A percentile compares a stretch with the other conserved stretches of the same genome.
Conservation (phyloP, 805 yeast species). For the fission yeast (Schizosaccharomyces pombe) region DNA sequence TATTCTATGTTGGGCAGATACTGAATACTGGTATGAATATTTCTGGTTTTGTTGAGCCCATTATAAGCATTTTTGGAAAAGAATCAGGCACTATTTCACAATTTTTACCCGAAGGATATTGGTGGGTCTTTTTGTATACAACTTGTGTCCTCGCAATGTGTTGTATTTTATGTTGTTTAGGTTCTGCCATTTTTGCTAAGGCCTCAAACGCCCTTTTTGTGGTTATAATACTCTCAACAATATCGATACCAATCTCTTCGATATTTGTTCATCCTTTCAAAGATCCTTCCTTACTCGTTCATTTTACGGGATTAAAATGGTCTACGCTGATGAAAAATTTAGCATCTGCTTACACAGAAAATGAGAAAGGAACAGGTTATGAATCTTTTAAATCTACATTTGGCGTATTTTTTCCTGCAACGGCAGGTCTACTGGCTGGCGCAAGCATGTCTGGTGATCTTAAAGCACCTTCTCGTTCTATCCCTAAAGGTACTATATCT, state of each 20-base stretch:
- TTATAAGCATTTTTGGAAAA: constrained; percentile 53
- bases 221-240: constrained; percentile 39
- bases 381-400: constrained; percentile 71
- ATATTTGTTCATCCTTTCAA: constrained; percentile 39
- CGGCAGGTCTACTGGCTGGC: constrained; percentile 96
- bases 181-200: constrained; percentile 54
- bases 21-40: constrained; percentile 74
- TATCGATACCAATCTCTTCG: constrained; percentile 60
- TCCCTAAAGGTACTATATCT: constrained; percentile 80
- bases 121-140: constrained; percentile 47
- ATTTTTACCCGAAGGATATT: constrained; percentile 39
- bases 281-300: constrained; percentile 21
- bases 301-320: constrained; percentile 16
- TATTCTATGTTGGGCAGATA: constrained; percentile 85
- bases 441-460: constrained; percentile 96
- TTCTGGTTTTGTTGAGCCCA: constrained; percentile 84
- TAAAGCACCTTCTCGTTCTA: constrained; percentile 60
- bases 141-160: constrained; percentile 44
- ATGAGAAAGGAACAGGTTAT: constrained; percentile 12
- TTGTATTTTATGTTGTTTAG: constrained; percentile 50
- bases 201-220: constrained; percentile 55
- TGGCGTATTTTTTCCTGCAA: constrained; percentile 93
- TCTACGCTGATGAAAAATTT: neutral
- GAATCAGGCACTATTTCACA: constrained; percentile 30
- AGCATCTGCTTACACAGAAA: neutral